Evolutionary conservation across 1,284 basidiomycete genomes (phyloP), one percentile per base, ranked within the genome.

Genomic region (Trichosporon sp.): DNA sequence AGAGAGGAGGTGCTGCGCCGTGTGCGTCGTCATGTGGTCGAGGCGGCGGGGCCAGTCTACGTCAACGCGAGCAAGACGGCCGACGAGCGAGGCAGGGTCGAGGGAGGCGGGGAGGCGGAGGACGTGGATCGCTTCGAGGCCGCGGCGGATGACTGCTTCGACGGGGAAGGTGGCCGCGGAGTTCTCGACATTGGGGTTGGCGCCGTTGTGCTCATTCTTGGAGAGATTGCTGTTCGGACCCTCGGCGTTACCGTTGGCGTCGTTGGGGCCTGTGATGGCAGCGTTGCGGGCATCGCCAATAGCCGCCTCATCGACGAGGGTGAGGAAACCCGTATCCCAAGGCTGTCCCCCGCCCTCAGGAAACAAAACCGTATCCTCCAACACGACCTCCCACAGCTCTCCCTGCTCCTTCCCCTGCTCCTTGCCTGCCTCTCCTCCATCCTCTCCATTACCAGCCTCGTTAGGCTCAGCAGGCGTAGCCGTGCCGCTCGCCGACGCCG

Each of bases 321-420:
- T 83, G 21, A 94, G 80, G 9, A 82, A 62, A 0, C 91, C 92
- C 23, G 86, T 87, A 73, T 94, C 92, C 5, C 87, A 87, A 0
- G 90, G 89, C 71, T 95, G 92, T 2, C 90, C 91, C 14, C 92
- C 92, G 13, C 91, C 82, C 80, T 94, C 92, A 0, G 92, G 92
- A 73, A 94, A 94, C 52, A 92, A 84, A n/a, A 91, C 83, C 1
- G 90, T 92, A 76, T 94, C 92, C 65, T 88, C 86, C 40, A 91
- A 80, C 67, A 89, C 83, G 4, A 94, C 81, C 69, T 81, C 78
- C 74, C 75, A 81, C 23, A 81, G 59, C 59, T 69, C 69, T 2
- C 74, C 73, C 13, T 68, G n/a, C n/a, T n/a, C n/a, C n/a, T n/a
- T n/a, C n/a, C n/a, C n/a, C n/a, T n/a, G n/a, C n/a, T n/a, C n/a